These are phyloP conservation scores for Capsicum rhomboideum DNA, from an alignment of 257 asterid genomes.

Conservation along the genomic window DNA sequence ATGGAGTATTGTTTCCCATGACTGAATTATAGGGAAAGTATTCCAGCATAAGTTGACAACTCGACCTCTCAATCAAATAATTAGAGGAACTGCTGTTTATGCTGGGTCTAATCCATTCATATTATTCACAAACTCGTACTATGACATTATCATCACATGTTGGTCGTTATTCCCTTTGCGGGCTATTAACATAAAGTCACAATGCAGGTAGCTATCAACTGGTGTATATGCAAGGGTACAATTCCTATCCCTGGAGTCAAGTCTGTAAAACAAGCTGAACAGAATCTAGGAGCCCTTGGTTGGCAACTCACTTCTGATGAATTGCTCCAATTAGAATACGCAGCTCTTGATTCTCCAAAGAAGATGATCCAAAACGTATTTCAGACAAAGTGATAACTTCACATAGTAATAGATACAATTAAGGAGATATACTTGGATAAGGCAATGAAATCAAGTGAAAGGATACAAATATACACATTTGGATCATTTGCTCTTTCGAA, in stretches of 20 bases:
- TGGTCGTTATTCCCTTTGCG: too few species aligned
- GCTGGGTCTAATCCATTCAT: not conserved
- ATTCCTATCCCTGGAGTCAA: constrained; percentile 88
- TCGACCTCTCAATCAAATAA: not conserved
- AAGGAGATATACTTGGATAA: not conserved
- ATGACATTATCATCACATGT: not conserved
- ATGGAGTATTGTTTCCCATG: too few species aligned
- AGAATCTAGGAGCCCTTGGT: constrained; percentile 91
- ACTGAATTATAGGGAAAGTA: not conserved
- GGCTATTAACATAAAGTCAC: not conserved
- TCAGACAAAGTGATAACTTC: constrained; percentile 44
- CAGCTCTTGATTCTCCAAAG: constrained; percentile 60
- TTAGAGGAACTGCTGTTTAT: not conserved
- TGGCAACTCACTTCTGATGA: constrained; percentile 75
- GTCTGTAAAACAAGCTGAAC: constrained; percentile 67
- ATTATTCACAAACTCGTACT: not conserved
- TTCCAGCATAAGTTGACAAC: not conserved
- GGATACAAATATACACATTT: not conserved
- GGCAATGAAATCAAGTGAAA: not conserved
- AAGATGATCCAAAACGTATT: constrained; percentile 86
- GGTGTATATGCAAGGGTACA: constrained; percentile 88
- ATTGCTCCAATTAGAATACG: constrained; percentile 52
- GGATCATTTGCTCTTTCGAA: not conserved
- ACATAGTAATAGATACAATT: not conserved
- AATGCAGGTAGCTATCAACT: constrained; percentile 77